A percentile compares a stretch with the other conserved stretches of the same genome.
Evolutionary conservation across 2,329 filamentous ascomycete genomes (phyloP).

Genomic region (Annulohypoxylon truncatum): DNA sequence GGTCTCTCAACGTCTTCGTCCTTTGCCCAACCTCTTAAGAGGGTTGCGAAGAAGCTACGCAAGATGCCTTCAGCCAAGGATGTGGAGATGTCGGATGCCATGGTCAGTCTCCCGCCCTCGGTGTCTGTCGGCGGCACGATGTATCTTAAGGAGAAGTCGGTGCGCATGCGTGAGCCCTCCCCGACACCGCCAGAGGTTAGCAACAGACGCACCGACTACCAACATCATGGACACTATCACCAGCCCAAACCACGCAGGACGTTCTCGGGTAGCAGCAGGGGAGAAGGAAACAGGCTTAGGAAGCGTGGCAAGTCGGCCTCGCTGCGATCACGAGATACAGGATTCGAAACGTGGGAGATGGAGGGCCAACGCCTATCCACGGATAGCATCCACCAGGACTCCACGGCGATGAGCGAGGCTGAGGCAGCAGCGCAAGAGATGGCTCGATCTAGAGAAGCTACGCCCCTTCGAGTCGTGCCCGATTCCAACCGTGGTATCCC

Average conservation of each 20-base stretch:
- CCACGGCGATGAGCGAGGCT: constrained; percentile 1
- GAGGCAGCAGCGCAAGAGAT: constrained; percentile 10
- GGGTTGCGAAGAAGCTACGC: constrained; percentile 64
- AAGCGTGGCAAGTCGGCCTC: constrained; percentile 38
- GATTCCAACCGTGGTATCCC: constrained; percentile 62
- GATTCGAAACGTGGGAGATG: constrained; percentile 26
- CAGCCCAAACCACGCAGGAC: constrained; percentile 19
- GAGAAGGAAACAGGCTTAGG: constrained; percentile 29
- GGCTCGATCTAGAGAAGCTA: constrained; percentile 5
- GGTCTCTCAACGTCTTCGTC: constrained; percentile 32
- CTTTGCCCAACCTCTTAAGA: constrained; percentile 48
- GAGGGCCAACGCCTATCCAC: constrained; percentile 18
- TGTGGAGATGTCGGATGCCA: constrained; percentile 26
- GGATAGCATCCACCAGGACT: constrained; percentile 7
- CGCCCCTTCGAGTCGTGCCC: constrained; percentile 56
- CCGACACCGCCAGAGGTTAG: constrained; percentile 15
- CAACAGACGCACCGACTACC: neutral
- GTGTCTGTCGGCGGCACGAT: constrained; percentile 26
- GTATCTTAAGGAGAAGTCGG: constrained; percentile 27
- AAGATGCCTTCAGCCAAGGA: constrained; percentile 54
- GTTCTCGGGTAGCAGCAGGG: constrained; percentile 25
- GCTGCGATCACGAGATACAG: constrained; percentile 10
- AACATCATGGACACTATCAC: neutral
- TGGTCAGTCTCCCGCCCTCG: constrained; percentile 35
- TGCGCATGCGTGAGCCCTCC: constrained; percentile 39